Conservation (phyloP, 2,329 filamentous ascomycete genomes). For the Botrytis cinerea region DNA sequence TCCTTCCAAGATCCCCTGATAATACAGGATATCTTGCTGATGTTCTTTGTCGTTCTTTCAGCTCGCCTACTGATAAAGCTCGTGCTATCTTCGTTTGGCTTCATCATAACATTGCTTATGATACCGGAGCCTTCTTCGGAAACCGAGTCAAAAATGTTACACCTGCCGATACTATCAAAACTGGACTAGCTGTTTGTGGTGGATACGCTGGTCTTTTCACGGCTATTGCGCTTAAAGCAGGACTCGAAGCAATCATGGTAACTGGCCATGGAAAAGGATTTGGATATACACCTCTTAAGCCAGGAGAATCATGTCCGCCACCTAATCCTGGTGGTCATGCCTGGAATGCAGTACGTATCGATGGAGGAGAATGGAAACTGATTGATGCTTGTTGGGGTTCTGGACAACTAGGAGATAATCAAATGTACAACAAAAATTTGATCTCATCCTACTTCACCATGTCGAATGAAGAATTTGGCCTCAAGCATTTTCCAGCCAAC, state of each 20-base stretch:
- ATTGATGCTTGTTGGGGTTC: slow-evolving; percentile 94
- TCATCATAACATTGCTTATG: slow-evolving; percentile 90
- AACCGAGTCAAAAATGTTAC: slow-evolving; percentile 66
- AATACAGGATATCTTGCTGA: slow-evolving; percentile 75
- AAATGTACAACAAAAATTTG: slow-evolving; percentile 68
- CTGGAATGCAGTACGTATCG: slow-evolving; percentile 91
- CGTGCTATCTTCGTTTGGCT: slow-evolving; percentile 93
- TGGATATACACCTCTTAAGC: slow-evolving; percentile 63
- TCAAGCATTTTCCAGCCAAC: slow-evolving; percentile 76
- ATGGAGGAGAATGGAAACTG: slow-evolving; percentile 86
- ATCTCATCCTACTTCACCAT: slow-evolving; percentile 60
- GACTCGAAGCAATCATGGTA: slow-evolving; percentile 75
- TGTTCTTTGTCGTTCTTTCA: slow-evolving; percentile 76
- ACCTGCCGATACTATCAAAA: slow-evolving; percentile 71
- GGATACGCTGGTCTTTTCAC: slow-evolving; percentile 86
- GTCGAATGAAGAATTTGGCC: slow-evolving; percentile 77
- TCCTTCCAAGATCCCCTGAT: slow-evolving; percentile 61
- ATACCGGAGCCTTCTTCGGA: slow-evolving; percentile 76
- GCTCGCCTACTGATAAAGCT: slow-evolving; percentile 85
- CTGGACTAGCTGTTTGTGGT: slow-evolving; percentile 84
- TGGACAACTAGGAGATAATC: slow-evolving; percentile 58
- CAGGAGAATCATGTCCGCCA: slow-evolving; percentile 66
- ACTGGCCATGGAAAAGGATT: slow-evolving; percentile 85
- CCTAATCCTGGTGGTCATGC: slow-evolving; percentile 69
- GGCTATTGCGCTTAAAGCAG: slow-evolving; percentile 74